phyloP scores from a whole-genome alignment of 129 eudicot genomes.

The Solidago caesia region DNA sequence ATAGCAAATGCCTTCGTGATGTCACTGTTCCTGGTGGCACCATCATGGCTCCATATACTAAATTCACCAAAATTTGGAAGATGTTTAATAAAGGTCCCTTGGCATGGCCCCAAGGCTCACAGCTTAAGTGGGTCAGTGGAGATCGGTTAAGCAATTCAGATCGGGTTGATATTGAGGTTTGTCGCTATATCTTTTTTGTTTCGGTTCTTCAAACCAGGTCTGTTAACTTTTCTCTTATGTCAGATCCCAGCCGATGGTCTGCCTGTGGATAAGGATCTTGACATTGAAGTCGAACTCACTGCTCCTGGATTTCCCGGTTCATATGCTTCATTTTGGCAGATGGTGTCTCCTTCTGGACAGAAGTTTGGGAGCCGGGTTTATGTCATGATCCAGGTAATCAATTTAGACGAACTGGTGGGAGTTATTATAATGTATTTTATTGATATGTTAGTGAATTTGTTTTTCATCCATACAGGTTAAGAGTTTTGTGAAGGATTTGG shows the following conservation, averaged over 20 bases:
- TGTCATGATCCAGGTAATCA: slow-evolving; percentile 60
- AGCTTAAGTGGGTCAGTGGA: slow-evolving; percentile 72
- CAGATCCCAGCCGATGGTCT: slow-evolving; percentile 59
- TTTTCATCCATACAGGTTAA: slow-evolving; percentile 1
- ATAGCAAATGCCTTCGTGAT: slow-evolving; percentile 61
- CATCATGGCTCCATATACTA: slow-evolving; percentile 59
- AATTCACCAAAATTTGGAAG: slow-evolving; percentile 78
- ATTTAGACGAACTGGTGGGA: background rate
- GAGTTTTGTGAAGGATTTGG: slow-evolving; percentile 36
- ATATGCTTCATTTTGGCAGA: slow-evolving; percentile 71
- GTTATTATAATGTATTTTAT: background rate
- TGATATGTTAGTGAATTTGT: background rate
- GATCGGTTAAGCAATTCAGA: slow-evolving; percentile 39
- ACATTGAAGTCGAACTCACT: slow-evolving; percentile 60
- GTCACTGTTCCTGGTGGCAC: slow-evolving; percentile 69
- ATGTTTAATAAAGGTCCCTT: slow-evolving; percentile 63
- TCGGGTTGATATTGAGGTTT: slow-evolving; percentile 58
- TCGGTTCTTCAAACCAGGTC: background rate
- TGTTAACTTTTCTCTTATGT: background rate
- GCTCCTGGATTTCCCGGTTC: slow-evolving; percentile 68
- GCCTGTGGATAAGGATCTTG: slow-evolving; percentile 45
- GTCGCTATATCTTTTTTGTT: background rate
- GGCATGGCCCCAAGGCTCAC: slow-evolving; percentile 57
- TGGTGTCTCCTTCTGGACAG: slow-evolving; percentile 69
- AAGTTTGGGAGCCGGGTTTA: slow-evolving; percentile 81